Conservation (phyloP, 2,329 filamentous ascomycete genomes). For the Ceratocystiopsis minuta region DNA sequence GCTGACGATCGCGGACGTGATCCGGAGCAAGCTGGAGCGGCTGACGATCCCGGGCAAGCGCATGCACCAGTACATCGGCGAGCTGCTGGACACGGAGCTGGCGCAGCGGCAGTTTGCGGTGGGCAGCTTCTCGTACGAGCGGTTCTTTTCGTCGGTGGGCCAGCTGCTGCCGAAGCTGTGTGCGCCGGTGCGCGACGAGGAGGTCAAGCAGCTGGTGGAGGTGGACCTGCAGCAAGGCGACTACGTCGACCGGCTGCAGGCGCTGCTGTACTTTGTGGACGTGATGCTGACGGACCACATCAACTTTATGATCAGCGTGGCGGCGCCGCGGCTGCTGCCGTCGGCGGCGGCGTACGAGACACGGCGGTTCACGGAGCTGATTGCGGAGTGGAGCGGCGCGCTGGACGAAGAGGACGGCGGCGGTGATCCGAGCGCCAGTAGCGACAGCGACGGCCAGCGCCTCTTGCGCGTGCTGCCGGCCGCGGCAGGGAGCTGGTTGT, state of each 20-base stretch:
- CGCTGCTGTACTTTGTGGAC: conserved; percentile 58
- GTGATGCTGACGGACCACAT: conserved; percentile 65
- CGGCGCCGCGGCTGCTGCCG: conserved; percentile 52
- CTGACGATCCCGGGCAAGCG: conserved; percentile 53
- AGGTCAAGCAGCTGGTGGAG: conserved; percentile 50
- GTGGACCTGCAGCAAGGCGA: conserved; percentile 41
- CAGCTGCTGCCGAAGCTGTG: conserved; percentile 62
- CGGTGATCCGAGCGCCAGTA: conserved; percentile 21
- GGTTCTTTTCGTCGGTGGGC: conserved; percentile 62
- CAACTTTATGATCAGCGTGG: conserved; percentile 59
- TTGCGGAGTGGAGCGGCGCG: conserved; percentile 14
- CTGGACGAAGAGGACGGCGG: too few species aligned
- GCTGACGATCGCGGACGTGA: conserved; percentile 50
- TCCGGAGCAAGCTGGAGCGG: conserved; percentile 53
- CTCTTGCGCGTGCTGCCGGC: conserved; percentile 22
- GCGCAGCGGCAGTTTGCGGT: conserved; percentile 50
- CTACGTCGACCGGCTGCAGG: conserved; percentile 59
- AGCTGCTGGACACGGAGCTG: conserved; percentile 56
- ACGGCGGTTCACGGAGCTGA: conserved; percentile 48
- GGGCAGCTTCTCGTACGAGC: conserved; percentile 63
- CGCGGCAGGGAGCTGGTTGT: conserved; percentile 49
- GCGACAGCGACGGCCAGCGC: conserved; percentile 7
- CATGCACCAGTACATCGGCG: conserved; percentile 57
- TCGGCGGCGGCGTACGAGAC: conserved; percentile 57
- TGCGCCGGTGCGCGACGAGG: conserved; percentile 60